phyloP scores from a whole-genome alignment of 371 early-diverging fungal genomes.

The Dichotomocladium elegans region DNA sequence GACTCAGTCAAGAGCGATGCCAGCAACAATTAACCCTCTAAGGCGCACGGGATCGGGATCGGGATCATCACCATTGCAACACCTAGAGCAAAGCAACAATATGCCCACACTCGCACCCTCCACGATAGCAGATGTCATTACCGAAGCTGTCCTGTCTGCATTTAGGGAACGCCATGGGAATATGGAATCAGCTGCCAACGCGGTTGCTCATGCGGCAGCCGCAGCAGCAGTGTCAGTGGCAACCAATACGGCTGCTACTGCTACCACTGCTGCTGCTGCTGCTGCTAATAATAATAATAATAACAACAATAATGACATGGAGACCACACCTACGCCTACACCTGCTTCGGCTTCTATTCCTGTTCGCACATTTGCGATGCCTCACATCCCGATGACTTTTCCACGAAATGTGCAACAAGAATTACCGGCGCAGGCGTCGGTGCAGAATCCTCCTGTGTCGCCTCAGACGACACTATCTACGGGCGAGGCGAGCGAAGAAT shows the following conservation, averaged over 20 bases:
- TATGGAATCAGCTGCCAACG: no score
- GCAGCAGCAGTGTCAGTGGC: background rate
- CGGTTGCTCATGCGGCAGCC: background rate
- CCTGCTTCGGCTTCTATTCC: background rate
- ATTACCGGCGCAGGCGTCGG: background rate
- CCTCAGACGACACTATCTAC: background rate
- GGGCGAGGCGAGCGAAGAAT: background rate
- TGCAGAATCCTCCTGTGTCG: background rate
- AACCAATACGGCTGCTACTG: background rate
- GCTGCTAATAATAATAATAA: background rate
- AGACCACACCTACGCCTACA: background rate
- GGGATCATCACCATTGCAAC: background rate
- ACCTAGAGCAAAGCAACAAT: conserved; percentile 1
- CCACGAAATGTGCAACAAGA: no score
- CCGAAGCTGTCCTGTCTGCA: conserved; percentile 2
- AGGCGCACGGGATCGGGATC: background rate
- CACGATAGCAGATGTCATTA: conserved; percentile 8
- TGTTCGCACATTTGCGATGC: no score
- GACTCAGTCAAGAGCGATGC: background rate
- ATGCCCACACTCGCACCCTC: background rate
- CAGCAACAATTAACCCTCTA: background rate
- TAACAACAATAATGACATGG: background rate
- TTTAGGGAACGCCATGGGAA: conserved; percentile 4
- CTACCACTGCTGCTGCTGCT: background rate
- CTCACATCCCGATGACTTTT: no score